Evolutionary conservation across 148 eudicot genomes (phyloP).

Genomic region (Cornus florida): DNA sequence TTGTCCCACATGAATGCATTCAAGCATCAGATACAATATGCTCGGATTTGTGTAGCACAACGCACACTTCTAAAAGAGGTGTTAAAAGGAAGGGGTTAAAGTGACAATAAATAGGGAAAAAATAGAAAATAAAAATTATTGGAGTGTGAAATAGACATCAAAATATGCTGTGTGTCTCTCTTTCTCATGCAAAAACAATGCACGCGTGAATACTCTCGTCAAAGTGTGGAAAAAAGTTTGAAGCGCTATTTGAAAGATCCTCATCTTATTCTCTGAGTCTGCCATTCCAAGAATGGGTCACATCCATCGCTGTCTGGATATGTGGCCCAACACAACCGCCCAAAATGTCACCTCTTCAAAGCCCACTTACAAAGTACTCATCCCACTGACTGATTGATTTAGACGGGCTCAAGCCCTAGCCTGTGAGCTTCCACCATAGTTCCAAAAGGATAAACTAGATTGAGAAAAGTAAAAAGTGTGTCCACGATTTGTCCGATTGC

Average conservation of each 20-base stretch:
- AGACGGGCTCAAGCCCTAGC: background rate
- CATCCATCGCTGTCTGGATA: background rate
- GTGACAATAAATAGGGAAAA: too few species aligned
- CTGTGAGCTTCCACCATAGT: background rate
- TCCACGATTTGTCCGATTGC: too few species aligned
- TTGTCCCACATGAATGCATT: too few species aligned
- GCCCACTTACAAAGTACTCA: background rate
- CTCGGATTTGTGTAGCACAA: too few species aligned
- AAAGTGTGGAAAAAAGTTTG: background rate
- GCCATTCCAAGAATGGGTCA: background rate
- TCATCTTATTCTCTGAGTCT: background rate
- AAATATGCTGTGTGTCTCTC: constrained; percentile 4
- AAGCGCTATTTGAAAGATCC: background rate
- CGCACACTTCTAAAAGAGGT: too few species aligned
- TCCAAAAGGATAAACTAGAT: too few species aligned
- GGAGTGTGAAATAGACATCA: background rate
- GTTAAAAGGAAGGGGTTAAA: too few species aligned
- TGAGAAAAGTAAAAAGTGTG: too few species aligned
- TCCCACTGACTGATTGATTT: background rate
- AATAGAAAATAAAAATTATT: too few species aligned
- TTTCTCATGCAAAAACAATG: constrained; percentile 7
- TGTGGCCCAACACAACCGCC: background rate
- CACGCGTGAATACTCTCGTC: background rate
- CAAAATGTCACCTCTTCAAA: background rate
- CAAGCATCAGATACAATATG: too few species aligned